Evolutionary conservation across 2,329 filamentous ascomycete species (phyloP).

Genomic region (Phialophora expanda): DNA sequence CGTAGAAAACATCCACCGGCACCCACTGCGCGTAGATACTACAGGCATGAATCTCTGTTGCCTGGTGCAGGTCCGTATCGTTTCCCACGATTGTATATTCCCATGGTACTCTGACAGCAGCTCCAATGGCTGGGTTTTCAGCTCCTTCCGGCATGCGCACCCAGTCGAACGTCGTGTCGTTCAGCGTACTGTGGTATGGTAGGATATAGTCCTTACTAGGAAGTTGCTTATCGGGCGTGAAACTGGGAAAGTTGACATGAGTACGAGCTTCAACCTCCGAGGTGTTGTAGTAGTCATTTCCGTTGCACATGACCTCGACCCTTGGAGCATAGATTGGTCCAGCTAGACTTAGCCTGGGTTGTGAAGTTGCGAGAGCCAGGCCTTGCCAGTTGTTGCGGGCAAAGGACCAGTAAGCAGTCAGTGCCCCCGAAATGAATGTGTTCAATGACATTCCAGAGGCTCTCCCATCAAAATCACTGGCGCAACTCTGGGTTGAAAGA

Average conservation of each 20-base stretch:
- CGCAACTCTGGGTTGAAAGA: slow-evolving; percentile 29
- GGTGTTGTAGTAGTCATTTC: slow-evolving; percentile 20
- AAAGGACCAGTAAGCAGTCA: slow-evolving; percentile 29
- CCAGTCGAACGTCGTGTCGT: slow-evolving; percentile 30
- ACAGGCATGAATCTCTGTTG: slow-evolving; percentile 31
- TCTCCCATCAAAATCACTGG: slow-evolving; percentile 26
- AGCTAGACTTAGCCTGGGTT: slow-evolving; percentile 26
- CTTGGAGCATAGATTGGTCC: slow-evolving; percentile 27
- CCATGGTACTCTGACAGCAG: slow-evolving; percentile 24
- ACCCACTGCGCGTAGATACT: slow-evolving; percentile 37
- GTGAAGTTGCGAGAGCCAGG: slow-evolving; percentile 20
- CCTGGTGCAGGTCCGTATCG: slow-evolving; percentile 18
- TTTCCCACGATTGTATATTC: slow-evolving; percentile 13
- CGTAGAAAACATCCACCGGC: slow-evolving; percentile 30
- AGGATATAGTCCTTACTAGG: slow-evolving; percentile 26
- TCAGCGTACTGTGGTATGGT: slow-evolving; percentile 26
- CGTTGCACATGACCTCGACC: slow-evolving; percentile 33
- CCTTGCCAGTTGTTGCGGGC: slow-evolving; percentile 30
- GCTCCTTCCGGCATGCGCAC: slow-evolving; percentile 28
- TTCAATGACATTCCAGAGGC: slow-evolving; percentile 32
- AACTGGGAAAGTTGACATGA: slow-evolving; percentile 31
- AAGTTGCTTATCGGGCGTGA: slow-evolving; percentile 23
- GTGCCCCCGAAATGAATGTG: slow-evolving; percentile 26
- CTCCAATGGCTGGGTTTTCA: slow-evolving; percentile 28
- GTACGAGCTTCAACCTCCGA: slow-evolving; percentile 20